Evolutionary conservation across 2,329 filamentous ascomycete genomes (phyloP).

Genomic region (Dryadomyces sulphureus): DNA sequence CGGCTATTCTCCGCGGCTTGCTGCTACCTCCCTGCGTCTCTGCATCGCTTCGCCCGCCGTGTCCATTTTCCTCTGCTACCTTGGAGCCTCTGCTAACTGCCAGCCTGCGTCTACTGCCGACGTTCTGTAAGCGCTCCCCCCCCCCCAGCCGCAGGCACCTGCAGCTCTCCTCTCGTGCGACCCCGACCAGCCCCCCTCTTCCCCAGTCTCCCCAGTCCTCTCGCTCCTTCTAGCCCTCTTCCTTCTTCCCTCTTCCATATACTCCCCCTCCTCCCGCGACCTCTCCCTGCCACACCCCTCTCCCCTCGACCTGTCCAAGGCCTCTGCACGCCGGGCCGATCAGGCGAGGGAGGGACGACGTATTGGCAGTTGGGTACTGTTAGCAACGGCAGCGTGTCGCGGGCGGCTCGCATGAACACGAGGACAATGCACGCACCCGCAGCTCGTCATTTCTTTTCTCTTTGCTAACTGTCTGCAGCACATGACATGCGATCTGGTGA

Average conservation of each 20-base stretch:
- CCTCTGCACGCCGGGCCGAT: not conserved
- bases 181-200: not conserved
- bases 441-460: not conserved
- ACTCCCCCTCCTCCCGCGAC: not conserved
- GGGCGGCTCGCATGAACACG: not conserved
- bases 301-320: not conserved
- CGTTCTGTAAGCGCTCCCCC: constrained; percentile 57
- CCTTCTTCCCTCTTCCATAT: not conserved
- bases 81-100: constrained; percentile 10
- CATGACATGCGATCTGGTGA: constrained; percentile 87
- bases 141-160: not conserved
- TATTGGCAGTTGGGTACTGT: not conserved
- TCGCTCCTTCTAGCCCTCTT: not conserved
- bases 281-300: not conserved
- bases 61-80: not conserved
- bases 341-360: not conserved
- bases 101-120: constrained; percentile 80
- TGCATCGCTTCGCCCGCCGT: not conserved
- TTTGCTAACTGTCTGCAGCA: constrained; percentile 37
- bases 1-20: too few species aligned
- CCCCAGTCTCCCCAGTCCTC: too few species aligned
- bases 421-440: not conserved
- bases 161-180: not conserved
- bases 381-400: too few species aligned
- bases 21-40: not conserved